Conservation (phyloP, 2,329 filamentous ascomycete species). For the Parasarocladium wereldwijsianum region DNA sequence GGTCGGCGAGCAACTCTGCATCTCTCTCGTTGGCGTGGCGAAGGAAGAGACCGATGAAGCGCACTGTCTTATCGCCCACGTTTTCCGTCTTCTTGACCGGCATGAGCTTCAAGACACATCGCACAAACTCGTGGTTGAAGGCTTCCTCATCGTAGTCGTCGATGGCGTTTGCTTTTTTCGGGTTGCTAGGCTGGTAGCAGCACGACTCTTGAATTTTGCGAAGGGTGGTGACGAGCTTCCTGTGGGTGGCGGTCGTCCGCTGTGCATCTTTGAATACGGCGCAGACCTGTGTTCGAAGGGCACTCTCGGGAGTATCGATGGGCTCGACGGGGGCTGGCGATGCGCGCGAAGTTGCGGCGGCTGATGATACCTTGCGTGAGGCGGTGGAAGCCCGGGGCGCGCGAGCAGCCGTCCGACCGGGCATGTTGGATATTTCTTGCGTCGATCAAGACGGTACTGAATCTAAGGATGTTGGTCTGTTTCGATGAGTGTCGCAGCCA, state of each 20-base stretch:
- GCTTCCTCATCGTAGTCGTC: constrained; percentile 69
- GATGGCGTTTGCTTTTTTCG: constrained; percentile 30
- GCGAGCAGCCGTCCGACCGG: constrained; percentile 30
- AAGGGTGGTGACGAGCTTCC: constrained; percentile 75
- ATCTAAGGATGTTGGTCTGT: background rate
- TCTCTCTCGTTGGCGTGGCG: constrained; percentile 58
- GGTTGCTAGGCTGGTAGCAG: constrained; percentile 45
- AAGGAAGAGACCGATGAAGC: constrained; percentile 80
- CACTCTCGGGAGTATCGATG: constrained; percentile 56
- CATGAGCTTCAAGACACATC: constrained; percentile 71
- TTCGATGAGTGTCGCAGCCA: background rate
- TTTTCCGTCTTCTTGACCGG: constrained; percentile 83
- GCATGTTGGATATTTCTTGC: constrained; percentile 23
- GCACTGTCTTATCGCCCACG: constrained; percentile 71
- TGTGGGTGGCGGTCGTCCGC: constrained; percentile 74
- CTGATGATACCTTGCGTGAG: constrained; percentile 24
- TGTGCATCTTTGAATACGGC: constrained; percentile 69
- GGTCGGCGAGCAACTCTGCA: constrained; percentile 45
- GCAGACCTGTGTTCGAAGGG: constrained; percentile 60
- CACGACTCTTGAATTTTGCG: constrained; percentile 85
- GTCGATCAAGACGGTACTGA: background rate
- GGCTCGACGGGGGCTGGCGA: constrained; percentile 55
- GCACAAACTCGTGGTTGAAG: constrained; percentile 74
- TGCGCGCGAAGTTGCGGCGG: constrained; percentile 25
- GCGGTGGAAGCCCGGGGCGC: constrained; percentile 29